phyloP scores from a whole-genome alignment of 2,329 filamentous ascomycete species.

The Aspergillus ibericus region DNA sequence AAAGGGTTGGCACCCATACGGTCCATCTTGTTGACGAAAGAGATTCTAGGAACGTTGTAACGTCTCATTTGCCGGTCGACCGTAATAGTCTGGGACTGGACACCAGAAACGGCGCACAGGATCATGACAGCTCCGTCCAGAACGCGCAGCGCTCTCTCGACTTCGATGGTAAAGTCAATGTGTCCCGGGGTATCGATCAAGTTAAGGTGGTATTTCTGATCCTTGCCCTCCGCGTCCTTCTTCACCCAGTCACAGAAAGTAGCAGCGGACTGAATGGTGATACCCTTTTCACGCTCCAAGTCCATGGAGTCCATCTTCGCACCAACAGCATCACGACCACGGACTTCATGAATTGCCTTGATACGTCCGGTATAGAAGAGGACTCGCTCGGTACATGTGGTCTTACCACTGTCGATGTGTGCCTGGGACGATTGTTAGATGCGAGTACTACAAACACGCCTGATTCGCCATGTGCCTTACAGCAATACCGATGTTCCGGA shows the following conservation, averaged over 20 bases:
- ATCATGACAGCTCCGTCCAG: slow-evolving; percentile 98
- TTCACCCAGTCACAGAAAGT: slow-evolving; percentile 98
- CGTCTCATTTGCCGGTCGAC: slow-evolving; percentile 98
- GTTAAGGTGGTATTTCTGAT: slow-evolving; percentile 95
- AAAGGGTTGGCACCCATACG: slow-evolving; percentile 97
- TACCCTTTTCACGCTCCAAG: slow-evolving; percentile 94
- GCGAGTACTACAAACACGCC: not conserved
- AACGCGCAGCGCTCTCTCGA: slow-evolving; percentile 90
- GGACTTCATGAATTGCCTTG: slow-evolving; percentile 94
- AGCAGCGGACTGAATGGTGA: slow-evolving; percentile 97
- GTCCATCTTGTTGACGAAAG: slow-evolving; percentile 99
- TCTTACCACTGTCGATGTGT: slow-evolving; percentile 98
- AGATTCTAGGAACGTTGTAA: slow-evolving; percentile 93
- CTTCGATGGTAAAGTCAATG: slow-evolving; percentile 99
- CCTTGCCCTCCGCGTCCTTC: slow-evolving; percentile 70
- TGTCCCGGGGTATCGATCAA: slow-evolving; percentile 98
- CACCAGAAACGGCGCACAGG: slow-evolving; percentile 92
- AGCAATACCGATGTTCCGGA: slow-evolving; percentile 97
- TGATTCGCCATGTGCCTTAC: slow-evolving; percentile 50
- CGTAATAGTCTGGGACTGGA: slow-evolving; percentile 97
- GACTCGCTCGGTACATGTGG: slow-evolving; percentile 91
- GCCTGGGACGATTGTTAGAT: slow-evolving; percentile 55
- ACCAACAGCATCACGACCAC: slow-evolving; percentile 83
- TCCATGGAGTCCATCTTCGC: slow-evolving; percentile 99
- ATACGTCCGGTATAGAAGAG: slow-evolving; percentile 98